Base-by-base conservation (phyloP, 2,329 filamentous ascomycete species). In the Dothidotthia symphoricarpi region DNA sequence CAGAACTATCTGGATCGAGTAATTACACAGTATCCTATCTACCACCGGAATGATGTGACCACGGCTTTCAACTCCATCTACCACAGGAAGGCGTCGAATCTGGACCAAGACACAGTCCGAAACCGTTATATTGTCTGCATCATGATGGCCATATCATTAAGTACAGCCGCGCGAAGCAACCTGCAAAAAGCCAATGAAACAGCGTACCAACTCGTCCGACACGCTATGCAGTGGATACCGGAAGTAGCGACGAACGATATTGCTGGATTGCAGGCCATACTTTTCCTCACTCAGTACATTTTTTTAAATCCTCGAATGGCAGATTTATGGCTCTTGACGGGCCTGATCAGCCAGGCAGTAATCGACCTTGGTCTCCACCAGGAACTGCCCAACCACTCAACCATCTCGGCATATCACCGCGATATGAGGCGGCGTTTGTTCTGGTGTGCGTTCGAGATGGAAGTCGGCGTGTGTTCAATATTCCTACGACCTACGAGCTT, bases 401-500 rank as follows among this genome's bases (percentile, higher is more conserved):
- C 31, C 6, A 48, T 65, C 9, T 53, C 57, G 2, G 41, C 53
- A 5, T 61, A 59, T 28, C 43, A 62, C 31, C 61, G 63, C n/a
- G 63, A 66, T 30, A 64, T 64, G 61, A 51, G 63, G n/a, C 54
- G 63, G 16, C 59, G 63, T 12, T 34, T 66, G 26, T 66, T 66
- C 16, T 66, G 63, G 63, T 61, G 57, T 29, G 61, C 61, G 11
- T 66, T 61, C 61, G 63, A 66, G 29, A 65, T 65, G 63, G 63
- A 66, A 34, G 59, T 63, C 12, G 59, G 59, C 6, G 63, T 65
- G 1, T 64, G 61, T 29, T 59, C 53, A 16, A 61, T 62, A 28
- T 65, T 65, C 16, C 28, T 60, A 9, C 57, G 59, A 4, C 61
- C 59, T 3, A 55, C 57, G 8, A 61, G 51, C 27, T 39, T 66